Evolutionary conservation across 495 filamentous ascomycete species (phyloP), one percentile per base, ranked within the genome.

Genomic region (Cercophora samala): DNA sequence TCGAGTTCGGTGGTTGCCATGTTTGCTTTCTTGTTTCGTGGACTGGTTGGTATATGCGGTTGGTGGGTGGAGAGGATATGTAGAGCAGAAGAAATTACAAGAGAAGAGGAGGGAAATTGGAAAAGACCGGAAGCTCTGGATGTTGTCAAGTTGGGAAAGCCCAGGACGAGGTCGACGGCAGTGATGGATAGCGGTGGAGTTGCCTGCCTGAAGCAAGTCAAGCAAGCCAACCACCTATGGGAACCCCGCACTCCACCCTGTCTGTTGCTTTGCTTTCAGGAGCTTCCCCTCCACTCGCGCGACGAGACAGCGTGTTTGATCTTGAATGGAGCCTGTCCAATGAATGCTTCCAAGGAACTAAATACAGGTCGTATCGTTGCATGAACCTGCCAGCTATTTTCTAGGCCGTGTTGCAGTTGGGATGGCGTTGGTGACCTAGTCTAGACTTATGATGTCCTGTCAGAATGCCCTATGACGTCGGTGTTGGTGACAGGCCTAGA

Each of bases 111-210:
- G 15, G 37, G 9, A 46, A 46, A 46, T 46, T 3, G 37, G 37
- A 18, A 8, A 46, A 13, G 37, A 55, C 62, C 65, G 65, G 64
- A 46, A 46, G 8, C 9, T 46, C 37, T 46, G 37, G 37, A 46
- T 46, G 37, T 9, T 46, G 37, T 46, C 37, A 11, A 46, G 37
- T 46, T 8, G 37, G 11, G 15, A 32, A 32, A 32, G 29, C 29
- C 29, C 29, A 32, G 29, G 29, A 32, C 29, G 29, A 32, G 29
- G 29, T 32, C 29, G 37, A 46, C 37, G 37, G 37, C 37, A 46
- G 37, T 46, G 37, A 18, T 46, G 37, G 37, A 46, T 46, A 8
- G 37, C 37, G 13, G 37, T 18, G 37, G 37, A 46, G 37, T 46
- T 13, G 8, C 37, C 37, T 46, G 37, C 37, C 37, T 46, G 37